Conservation (phyloP, 2,329 filamentous ascomycete genomes). For the Coleophoma crateriformis region DNA sequence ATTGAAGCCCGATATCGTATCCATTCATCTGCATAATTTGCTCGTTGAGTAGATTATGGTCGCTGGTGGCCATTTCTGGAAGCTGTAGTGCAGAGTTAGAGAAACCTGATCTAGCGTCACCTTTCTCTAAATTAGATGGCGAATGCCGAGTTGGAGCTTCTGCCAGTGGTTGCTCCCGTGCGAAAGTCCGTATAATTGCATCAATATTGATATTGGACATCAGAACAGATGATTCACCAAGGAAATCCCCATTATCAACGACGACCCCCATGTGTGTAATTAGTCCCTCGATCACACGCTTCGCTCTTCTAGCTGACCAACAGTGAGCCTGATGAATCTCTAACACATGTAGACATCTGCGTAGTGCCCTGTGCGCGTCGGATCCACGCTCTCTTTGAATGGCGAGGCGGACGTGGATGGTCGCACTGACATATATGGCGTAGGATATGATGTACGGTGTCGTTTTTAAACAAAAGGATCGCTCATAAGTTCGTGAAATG, state of each 20-base stretch:
- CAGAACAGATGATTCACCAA: not conserved
- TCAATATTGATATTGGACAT: slow-evolving; percentile 4
- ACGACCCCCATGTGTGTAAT: slow-evolving; percentile 2
- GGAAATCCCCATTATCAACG: not conserved
- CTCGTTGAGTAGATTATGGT: not conserved
- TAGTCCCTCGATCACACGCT: not conserved
- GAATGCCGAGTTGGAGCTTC: not conserved
- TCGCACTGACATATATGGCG: slow-evolving; percentile 39
- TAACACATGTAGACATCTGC: slow-evolving; percentile 5
- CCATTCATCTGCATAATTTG: not conserved
- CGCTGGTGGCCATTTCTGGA: not conserved
- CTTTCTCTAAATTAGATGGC: not conserved
- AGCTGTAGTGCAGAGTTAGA: not conserved
- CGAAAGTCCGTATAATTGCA: slow-evolving; percentile 4
- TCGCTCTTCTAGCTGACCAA: slow-evolving; percentile 6
- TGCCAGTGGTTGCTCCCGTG: not conserved
- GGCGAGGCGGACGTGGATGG: slow-evolving; percentile 11
- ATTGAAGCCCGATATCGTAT: not conserved
- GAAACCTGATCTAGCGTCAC: not conserved
- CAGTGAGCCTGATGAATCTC: slow-evolving; percentile 1
- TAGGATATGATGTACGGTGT: slow-evolving; percentile 50
- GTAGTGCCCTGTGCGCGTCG: slow-evolving; percentile 3
- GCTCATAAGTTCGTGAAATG: slow-evolving; percentile 38
- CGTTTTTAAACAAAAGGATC: slow-evolving; percentile 36
- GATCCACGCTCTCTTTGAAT: slow-evolving; percentile 5